Base-by-base conservation (phyloP, 805 yeast genomes). In the Cyberlindnera mrakii region DNA sequence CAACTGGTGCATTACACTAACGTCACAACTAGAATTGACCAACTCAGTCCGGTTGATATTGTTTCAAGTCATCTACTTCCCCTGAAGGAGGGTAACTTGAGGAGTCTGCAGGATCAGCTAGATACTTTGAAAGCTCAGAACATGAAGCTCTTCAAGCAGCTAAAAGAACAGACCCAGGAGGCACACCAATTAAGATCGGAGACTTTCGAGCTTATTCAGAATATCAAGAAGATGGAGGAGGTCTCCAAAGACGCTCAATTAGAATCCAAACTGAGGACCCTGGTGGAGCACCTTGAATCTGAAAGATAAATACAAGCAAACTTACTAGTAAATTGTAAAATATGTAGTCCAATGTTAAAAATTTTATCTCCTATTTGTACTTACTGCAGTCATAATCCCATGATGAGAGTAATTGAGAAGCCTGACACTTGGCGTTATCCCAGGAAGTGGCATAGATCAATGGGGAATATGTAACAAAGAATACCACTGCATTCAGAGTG, bases 351-450 rank as follows among this genome's bases (percentile, higher is more conserved):
- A 19, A 11, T 34, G 36, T 18, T 19, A 34, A n/a, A 23, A 11
- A 3, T 35, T 27, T 35, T n/a, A n/a, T 23, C 17, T 15, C 29
- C 23, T 36, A 18, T 36, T 9, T 11, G 45, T 49, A 88, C 13
- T 70, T 53, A 47, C 67, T 69, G 68, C 99, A 93, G 58, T 82
- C 84, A 60, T 80, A 93, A 71, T 93, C 99, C 99, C 98, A 93
- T 33, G 77, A 71, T 3, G 68, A 48, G 29, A 85, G 50, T 53
- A 78, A 62, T 65, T 78, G 78, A 36, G 90, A 69, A 35, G 71
- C 66, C 45, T 70, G 66, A 66, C 99, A 93, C 46, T 72, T 63
- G 25, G 59, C 62, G 55, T 73, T 73, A 37, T 95, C 84, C 97
- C 98, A 91, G 42, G 77, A 75, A 11, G 75, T 59, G 37, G 85